phyloP scores from a whole-genome alignment of 2,329 filamentous ascomycete genomes.

The Colletotrichum nymphaeae region DNA sequence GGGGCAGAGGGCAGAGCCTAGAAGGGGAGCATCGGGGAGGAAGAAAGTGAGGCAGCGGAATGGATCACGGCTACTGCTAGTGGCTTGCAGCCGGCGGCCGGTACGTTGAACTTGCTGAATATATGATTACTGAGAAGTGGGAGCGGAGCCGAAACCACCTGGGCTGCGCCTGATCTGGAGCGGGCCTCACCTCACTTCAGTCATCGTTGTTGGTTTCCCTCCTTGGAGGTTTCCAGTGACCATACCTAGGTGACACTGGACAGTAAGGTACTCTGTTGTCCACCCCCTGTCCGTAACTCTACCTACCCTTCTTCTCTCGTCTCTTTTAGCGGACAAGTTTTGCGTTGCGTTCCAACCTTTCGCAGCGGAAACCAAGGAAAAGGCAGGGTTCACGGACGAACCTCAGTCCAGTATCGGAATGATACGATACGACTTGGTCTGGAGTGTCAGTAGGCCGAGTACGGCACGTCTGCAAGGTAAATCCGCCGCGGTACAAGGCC shows the following conservation, averaged over 20 bases:
- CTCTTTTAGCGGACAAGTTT: slow-evolving; percentile 10
- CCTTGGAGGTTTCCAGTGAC: neutral
- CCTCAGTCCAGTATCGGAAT: slow-evolving; percentile 37
- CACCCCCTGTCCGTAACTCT: neutral
- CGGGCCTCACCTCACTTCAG: neutral
- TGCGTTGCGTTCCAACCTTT: slow-evolving; percentile 29
- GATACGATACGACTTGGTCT: slow-evolving; percentile 37
- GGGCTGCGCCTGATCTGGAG: slow-evolving; percentile 1
- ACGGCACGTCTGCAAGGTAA: slow-evolving; percentile 42
- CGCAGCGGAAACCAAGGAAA: slow-evolving; percentile 16
- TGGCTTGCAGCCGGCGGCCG: slow-evolving; percentile 18
- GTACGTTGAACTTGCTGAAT: slow-evolving; percentile 11
- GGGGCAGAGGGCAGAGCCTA: neutral
- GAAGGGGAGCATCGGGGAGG: slow-evolving; percentile 29
- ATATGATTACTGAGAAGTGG: slow-evolving; percentile 2
- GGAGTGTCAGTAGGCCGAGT: slow-evolving; percentile 37
- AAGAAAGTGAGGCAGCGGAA: slow-evolving; percentile 25
- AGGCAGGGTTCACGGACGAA: slow-evolving; percentile 39
- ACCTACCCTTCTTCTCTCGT: slow-evolving; percentile 11
- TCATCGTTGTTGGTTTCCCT: slow-evolving; percentile 11
- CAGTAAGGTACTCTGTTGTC: slow-evolving; percentile 1
- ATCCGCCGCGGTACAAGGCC: slow-evolving; percentile 39
- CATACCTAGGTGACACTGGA: neutral
- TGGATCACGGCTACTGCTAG: slow-evolving; percentile 2
- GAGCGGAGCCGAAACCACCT: slow-evolving; percentile 23